A percentile compares a stretch with the other conserved stretches of the same genome.
Conservation (phyloP, 2,329 filamentous ascomycete species). For the Trichoderma lentiforme region DNA sequence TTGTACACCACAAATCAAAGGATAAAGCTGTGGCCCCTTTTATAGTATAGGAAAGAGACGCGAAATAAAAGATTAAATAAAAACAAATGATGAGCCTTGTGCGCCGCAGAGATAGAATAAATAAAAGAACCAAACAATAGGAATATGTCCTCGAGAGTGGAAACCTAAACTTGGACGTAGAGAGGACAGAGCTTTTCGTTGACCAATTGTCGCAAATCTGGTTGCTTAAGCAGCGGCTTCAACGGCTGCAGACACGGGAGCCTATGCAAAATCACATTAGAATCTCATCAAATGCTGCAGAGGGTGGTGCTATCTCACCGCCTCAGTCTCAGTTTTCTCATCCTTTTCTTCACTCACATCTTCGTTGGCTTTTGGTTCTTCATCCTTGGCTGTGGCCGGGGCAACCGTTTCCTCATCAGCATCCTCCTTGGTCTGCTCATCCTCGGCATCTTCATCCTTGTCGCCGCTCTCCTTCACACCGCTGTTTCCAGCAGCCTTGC, state of each 20-base stretch:
- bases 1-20: conserved; percentile 16
- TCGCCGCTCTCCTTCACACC: conserved; percentile 38
- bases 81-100: conserved; percentile 17
- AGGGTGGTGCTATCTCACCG: conserved; percentile 6
- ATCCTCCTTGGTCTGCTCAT: conserved; percentile 24
- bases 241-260: conserved; percentile 33
- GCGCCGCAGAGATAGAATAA: conserved; percentile 15
- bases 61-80: conserved; percentile 19
- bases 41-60: conserved; percentile 20
- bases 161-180: not conserved
- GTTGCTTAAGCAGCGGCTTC: conserved; percentile 36
- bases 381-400: conserved; percentile 18
- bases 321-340: conserved; percentile 25
- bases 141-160: not conserved
- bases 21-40: conserved; percentile 10
- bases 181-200: not conserved
- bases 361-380: conserved; percentile 21
- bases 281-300: conserved; percentile 1
- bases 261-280: conserved; percentile 19
- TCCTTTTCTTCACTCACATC: conserved; percentile 24
- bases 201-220: not conserved
- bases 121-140: conserved; percentile 8
- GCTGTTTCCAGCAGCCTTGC: conserved; percentile 41
- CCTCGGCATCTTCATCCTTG: conserved; percentile 32
- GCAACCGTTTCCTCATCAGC: conserved; percentile 29